phyloP scores from a whole-genome alignment of 345 rosid species.

The Aquilaria malaccensis region DNA sequence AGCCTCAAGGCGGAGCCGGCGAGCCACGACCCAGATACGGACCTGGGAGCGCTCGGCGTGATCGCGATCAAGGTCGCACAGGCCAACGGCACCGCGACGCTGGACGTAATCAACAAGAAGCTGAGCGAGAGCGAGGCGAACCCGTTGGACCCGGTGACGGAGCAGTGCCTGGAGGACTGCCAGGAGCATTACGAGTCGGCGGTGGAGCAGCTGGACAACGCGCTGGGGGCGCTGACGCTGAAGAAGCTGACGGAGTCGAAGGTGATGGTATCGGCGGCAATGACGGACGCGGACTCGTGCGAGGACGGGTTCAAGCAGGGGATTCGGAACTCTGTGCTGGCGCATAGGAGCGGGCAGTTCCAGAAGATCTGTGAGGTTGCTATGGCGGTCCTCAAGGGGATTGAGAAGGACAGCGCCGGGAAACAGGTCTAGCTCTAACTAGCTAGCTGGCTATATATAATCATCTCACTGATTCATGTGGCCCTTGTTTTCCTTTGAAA shows the following conservation, averaged over 20 bases:
- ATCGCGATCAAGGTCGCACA: slow-evolving; percentile 43
- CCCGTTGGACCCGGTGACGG: slow-evolving; percentile 31
- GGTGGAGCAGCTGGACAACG: slow-evolving; percentile 49
- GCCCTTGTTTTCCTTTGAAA: too few relatives aligned
- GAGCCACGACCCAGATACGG: slow-evolving; percentile 32
- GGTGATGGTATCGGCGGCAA: slow-evolving; percentile 38
- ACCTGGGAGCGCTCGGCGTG: slow-evolving; percentile 35
- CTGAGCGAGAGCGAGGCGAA: slow-evolving; percentile 2
- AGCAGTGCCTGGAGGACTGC: slow-evolving; percentile 62
- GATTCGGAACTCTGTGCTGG: slow-evolving; percentile 19
- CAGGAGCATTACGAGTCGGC: slow-evolving; percentile 45
- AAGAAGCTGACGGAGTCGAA: slow-evolving; percentile 28
- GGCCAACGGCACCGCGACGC: slow-evolving; percentile 33
- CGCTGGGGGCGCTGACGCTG: slow-evolving; percentile 39
- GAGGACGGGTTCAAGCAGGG: slow-evolving; percentile 23
- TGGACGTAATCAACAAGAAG: slow-evolving; percentile 25
- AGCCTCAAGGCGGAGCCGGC: slow-evolving; percentile 36
- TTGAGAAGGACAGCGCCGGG: not conserved
- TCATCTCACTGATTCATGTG: too few relatives aligned
- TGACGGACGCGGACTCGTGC: slow-evolving; percentile 35
- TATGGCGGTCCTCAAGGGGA: slow-evolving; percentile 27
- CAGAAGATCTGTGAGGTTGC: slow-evolving; percentile 38
- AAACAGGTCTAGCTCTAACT: too few relatives aligned
- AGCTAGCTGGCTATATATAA: too few relatives aligned
- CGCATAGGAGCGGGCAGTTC: slow-evolving; percentile 15